Base-by-base conservation (phyloP, 2,329 filamentous ascomycete genomes). In the Coniochaeta hoffmannii region DNA sequence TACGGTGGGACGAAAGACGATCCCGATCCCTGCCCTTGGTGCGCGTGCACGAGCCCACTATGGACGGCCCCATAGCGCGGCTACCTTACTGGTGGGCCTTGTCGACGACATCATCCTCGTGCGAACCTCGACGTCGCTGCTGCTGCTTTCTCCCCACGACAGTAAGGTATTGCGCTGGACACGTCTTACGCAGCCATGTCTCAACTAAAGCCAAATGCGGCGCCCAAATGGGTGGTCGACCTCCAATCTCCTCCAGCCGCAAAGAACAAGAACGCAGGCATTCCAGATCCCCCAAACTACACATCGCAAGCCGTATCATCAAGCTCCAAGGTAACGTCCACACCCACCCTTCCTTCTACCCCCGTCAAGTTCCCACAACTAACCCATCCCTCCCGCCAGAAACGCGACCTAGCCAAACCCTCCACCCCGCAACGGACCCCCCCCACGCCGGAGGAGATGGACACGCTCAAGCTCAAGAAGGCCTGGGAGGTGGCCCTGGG, bases 401-500 rank as follows among this genome's bases (percentile, higher is more conserved):
- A 80, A 62, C 74, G 77, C 63, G 75, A 77, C 58, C 66, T 61
- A 28, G 59, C 69, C 31, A 80, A 80, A 59, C 76, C 79, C n/a
- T n/a, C n/a, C 55, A 56, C 64, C 46, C 73, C 76, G 61, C 78
- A 70, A 56, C 84, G 87, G 63, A 84, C 87, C 65, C 77, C 86
- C 58, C 87, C 88, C 31, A 87, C 88, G 1, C 72, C 86, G 62
- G 88, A 88, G 65, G 92, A 97, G 73, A 97, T 92, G 80, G 93
- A 97, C 70, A 91, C 88, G 22, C 79, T 99, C 60, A 97, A 97
- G 78, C 77, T 99, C 65, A 99, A 99, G 75, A 99, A 99, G 72
- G 94, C 94, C 0, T 99, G 94, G 94, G 94, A 99, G 73, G 83
- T 99, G 46, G 93, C 94, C 41, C 83, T 99, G 50, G 93, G 88